Base-by-base conservation (phyloP, 2,329 filamentous ascomycete genomes). In the Nakataea oryzae region DNA sequence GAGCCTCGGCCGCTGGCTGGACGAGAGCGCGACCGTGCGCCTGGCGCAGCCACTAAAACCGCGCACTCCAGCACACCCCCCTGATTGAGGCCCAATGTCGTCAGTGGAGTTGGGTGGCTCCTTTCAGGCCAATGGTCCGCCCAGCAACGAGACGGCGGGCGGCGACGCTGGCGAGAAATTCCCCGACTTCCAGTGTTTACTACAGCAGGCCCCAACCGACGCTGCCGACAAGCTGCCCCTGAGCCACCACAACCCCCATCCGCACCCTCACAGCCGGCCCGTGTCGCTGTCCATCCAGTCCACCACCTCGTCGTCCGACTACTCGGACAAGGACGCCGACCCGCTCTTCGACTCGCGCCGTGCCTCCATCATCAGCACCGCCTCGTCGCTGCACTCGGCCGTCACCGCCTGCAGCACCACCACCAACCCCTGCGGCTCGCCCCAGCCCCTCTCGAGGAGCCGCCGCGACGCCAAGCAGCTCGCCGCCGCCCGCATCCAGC, bases 401-500 rank as follows among this genome's bases (percentile, higher is more conserved):
- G 59, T 55, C 62, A 63, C 27, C 41, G 59, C 28, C 62, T 61
- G 54, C 61, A 50, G 41, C 41, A 50, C 41, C 41, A n/a, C 55
- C n/a, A 59, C 57, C 62, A 63, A 24, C 41, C 58, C 28, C 61
- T 61, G 54, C 61, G 34, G 32, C 59, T 57, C 57, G 54, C 65
- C 64, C 59, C 64, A 59, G 62, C 65, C 71, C 61, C 64, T 69
- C 57, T 67, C 73, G 61, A 74, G 77, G 64, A 76, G 67, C 69
- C 71, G 77, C 67, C 74, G 76, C 65, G 73, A 80, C 75, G 78
- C 78, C 68, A 74, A 79, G 70, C 76, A 78, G 65, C 72, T 81
- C 73, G 78, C 82, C 72, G 78, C 78, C 66, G 77, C 76, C 66
- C 75, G 79, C 64, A 68, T 76, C 64, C 76, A 78, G 72, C 78